These are phyloP conservation scores for Endocarpon pusillum DNA, from an alignment of 495 filamentous ascomycete species.

Conservation along the genomic window DNA sequence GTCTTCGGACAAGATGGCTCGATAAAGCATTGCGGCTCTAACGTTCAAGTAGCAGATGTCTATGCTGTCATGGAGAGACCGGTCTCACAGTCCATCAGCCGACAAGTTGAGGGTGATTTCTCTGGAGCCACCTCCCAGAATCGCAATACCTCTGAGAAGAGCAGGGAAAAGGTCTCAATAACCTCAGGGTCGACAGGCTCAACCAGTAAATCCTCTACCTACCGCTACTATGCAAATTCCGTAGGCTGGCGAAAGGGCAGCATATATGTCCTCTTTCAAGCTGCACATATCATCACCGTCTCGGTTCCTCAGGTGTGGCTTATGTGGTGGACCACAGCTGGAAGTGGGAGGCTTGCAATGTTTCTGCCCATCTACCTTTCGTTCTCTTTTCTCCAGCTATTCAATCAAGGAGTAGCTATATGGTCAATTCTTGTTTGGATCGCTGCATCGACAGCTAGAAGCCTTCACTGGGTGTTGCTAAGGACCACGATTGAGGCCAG, in stretches of 20 bases:
- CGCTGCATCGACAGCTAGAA: slow-evolving; percentile 11
- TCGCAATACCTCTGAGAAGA: background rate
- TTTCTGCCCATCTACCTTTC: background rate
- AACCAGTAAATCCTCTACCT: background rate
- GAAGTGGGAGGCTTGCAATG: background rate
- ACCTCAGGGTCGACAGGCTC: background rate
- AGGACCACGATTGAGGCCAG: slow-evolving; percentile 12
- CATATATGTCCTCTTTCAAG: no score
- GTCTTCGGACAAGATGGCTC: slow-evolving; percentile 23
- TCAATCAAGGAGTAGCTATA: slow-evolving; percentile 3
- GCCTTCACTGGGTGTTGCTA: slow-evolving; percentile 13
- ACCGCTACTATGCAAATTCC: slow-evolving; percentile 5
- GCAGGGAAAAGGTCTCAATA: background rate
- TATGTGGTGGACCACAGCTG: background rate
- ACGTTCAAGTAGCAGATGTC: slow-evolving; percentile 13
- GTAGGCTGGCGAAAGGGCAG: no score
- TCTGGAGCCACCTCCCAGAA: no score
- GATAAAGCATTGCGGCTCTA: slow-evolving; percentile 26
- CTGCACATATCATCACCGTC: no score
- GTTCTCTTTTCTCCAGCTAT: background rate
- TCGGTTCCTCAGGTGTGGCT: no score
- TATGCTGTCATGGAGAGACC: slow-evolving; percentile 11
- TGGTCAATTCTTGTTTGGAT: slow-evolving; percentile 11
- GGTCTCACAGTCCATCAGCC: background rate
- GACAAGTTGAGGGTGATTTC: no score